Base-by-base conservation (phyloP, 441 rosid genomes). In the Gossypium davidsonii region DNA sequence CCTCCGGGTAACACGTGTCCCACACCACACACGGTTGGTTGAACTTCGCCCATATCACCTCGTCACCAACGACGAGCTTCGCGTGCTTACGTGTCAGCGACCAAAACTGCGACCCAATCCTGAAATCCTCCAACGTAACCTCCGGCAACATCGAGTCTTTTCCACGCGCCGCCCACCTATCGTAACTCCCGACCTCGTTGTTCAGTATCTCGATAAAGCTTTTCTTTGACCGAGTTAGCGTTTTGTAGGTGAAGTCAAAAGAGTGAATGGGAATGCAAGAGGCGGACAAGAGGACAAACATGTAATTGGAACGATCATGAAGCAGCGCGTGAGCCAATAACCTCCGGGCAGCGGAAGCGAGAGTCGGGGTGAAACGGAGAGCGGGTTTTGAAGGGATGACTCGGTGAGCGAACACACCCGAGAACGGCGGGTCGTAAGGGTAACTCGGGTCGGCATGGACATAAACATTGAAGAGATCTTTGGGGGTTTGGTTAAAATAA, bases 21-120 rank as follows among this genome's bases (percentile, higher is more conserved):
- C 18, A 6, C 7, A 65, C 70, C 76, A 70, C 61, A 75, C 97
- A 92, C 56, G 87, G 85, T 58, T 63, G 77, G 68, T 84, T 80
- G 62, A 90, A 90, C 83, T 84, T 89, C 12, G 66, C 73, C 97
- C 96, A 92, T 0, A 90, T 77, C 69, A 46, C 18, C n/a, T 67
- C 28, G 76, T 92, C 95, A 14, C 80, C 71, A 42, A 85, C 93
- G 61, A 88, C 90, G 7, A 80, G 17, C 77, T 83, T 81, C 63
- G 95, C 93, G 63, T 92, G 97, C 74, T 72, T 78, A 71, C 97
- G 87, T 70, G 88, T 81, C 82, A 89, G 14, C 0, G 72, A 85
- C 97, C 97, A 89, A 44, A 90, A 92, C 87, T 92, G 95, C 37
- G 97, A 92, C 79, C 95, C 95, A 23, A 87, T 87, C 61, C 93